Conservation (phyloP, 2,329 filamentous ascomycete genomes). For the Metarhizium guizhouense region DNA sequence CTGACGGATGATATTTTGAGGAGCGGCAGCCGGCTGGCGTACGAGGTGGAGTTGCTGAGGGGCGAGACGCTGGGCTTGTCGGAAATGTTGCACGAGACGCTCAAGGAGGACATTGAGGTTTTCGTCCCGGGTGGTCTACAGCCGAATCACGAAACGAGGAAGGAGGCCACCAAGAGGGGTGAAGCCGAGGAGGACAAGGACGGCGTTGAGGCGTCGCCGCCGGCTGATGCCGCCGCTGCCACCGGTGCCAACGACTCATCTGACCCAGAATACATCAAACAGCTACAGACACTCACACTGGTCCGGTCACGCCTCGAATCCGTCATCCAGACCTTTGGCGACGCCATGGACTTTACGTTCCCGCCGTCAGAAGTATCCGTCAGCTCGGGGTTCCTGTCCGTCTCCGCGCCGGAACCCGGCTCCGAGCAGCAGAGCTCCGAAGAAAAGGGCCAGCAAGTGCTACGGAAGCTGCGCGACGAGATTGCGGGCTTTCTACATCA, state of each 20-base stretch:
- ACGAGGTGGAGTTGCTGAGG: conserved; percentile 88
- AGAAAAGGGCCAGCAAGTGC: conserved; percentile 78
- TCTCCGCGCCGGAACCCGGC: conserved; percentile 73
- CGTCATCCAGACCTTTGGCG: conserved; percentile 85
- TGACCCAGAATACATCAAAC: conserved; percentile 62
- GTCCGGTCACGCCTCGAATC: conserved; percentile 79
- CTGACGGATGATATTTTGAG: conserved; percentile 92
- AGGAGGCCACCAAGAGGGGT: conserved; percentile 6
- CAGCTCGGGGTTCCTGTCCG: conserved; percentile 77
- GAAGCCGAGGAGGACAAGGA: conserved; percentile 12
- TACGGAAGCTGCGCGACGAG: conserved; percentile 61
- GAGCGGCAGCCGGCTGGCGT: conserved; percentile 78
- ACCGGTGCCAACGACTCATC: conserved; percentile 11
- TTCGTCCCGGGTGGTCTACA: conserved; percentile 54
- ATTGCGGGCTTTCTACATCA: conserved; percentile 58
- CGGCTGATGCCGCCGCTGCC: conserved; percentile 5
- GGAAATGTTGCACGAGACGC: conserved; percentile 64
- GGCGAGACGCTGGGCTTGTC: conserved; percentile 77
- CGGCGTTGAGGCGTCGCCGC: conserved; percentile 13
- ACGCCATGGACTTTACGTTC: conserved; percentile 91
- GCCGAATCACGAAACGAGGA: conserved; percentile 18
- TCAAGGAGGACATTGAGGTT: conserved; percentile 62
- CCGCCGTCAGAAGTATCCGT: conserved; percentile 81
- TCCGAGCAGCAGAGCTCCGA: conserved; percentile 59
- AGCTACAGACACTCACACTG: conserved; percentile 72